A percentile compares a stretch with the other conserved stretches of the same genome.
Conservation (phyloP, 2,329 filamentous ascomycete genomes). For the Colletotrichum sidae region DNA sequence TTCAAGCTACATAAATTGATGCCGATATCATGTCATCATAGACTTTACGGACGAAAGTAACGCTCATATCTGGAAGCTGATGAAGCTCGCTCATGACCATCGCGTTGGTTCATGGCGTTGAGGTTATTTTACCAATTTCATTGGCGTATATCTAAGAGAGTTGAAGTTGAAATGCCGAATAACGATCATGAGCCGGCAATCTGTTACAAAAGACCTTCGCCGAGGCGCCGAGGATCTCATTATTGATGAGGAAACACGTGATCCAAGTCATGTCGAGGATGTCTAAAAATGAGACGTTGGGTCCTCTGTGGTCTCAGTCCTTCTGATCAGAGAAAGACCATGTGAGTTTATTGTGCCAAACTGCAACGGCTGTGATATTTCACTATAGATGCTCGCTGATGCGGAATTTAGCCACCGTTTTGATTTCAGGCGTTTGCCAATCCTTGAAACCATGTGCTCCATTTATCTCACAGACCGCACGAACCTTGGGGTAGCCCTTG, state of each 20-base stretch:
- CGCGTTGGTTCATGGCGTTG: too few species aligned
- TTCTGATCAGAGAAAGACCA: conserved; percentile 26
- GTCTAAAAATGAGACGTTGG: background rate
- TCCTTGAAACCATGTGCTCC: conserved; percentile 42
- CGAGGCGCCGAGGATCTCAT: conserved; percentile 11
- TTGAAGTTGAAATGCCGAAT: too few species aligned
- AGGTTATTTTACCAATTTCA: too few species aligned
- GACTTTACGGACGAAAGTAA: conserved; percentile 1
- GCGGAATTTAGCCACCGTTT: conserved; percentile 35
- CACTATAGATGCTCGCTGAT: background rate
- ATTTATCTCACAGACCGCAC: conserved; percentile 39
- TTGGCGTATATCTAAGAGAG: too few species aligned
- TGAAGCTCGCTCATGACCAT: too few species aligned
- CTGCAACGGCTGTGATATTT: too few species aligned
- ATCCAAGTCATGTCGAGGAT: conserved; percentile 10
- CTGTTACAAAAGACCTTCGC: background rate
- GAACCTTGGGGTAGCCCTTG: conserved; percentile 34
- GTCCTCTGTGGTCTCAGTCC: conserved; percentile 2
- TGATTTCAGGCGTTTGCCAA: conserved; percentile 52
- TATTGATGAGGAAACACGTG: conserved; percentile 23
- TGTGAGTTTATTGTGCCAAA: conserved; percentile 1
- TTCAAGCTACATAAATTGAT: background rate
- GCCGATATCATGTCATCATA: conserved; percentile 1
- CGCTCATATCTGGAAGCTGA: background rate
- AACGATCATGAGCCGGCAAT: background rate